Base-by-base conservation (phyloP, 805 yeast species). In the Nakazawaea anatomiae region DNA sequence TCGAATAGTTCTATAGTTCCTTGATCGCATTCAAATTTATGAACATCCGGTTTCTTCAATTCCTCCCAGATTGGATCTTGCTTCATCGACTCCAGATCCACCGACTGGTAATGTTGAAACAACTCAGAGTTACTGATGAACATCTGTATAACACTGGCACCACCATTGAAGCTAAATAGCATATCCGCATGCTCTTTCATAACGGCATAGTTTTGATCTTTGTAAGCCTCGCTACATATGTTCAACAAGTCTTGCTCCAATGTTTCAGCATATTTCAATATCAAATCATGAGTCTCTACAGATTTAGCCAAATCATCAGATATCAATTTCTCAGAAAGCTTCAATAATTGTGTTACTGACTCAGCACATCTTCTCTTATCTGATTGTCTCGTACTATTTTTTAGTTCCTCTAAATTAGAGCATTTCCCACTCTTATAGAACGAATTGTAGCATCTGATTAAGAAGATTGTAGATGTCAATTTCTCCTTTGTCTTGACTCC, bases 41-140 rank as follows among this genome's bases (percentile, higher is more conserved):
- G 76, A 44, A 65, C 70, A 34, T 74, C 73, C 0, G 94, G 89
- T 57, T 86, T 82, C 2, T 83, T 63, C 45, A 92, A 62, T 25
- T 70, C 67, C 9, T 67, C 65, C 90, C 96, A 89, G 18, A 75
- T 61, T 44, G 78, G 80, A 55, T 76, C 72, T 25, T 72, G 70
- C 29, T 71, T 65, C 27, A 66, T 59, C 12, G 66, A 59, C 27
- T 55, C 56, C 18, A 44, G 52, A 31, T 63, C 66, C 18, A 66
- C 69, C n/a, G 69, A 63, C 53, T 73, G 57, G 52, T 79, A 76
- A 55, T 76, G 69, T 50, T 74, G 71, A 64, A 91, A 86, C 52
- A 85, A 77, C 46, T 83, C 86, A 61, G 87, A 89, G 61, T 87
- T 89, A 61, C 81, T 82, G 41, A 91, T 87, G 67, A 88, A 92